Evolutionary conservation across 768 basidiomycete species (phyloP), one percentile per base, ranked within the genome.

Genomic region (Suillus paluster): DNA sequence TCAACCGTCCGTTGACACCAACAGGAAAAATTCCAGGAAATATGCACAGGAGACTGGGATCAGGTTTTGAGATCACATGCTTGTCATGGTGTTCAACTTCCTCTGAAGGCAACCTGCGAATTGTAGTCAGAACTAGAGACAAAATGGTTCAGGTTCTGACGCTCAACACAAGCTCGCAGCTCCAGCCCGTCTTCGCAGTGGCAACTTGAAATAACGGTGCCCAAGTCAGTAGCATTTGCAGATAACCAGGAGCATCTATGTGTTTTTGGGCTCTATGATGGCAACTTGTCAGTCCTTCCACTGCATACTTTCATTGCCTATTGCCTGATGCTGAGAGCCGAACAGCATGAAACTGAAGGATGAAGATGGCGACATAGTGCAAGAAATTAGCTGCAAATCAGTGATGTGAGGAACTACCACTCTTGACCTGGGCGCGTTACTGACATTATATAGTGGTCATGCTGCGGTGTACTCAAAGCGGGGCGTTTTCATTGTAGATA

Each of bases 11-110:
- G 30, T 17, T 15, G 8, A 33, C 45, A 33, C 30, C 14, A 59
- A 23, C 25, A 64, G 60, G 63, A 46, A 44, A 33, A 46, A 4
- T 66, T 41, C 49, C 65, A 66, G 38, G 54, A 66, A 38, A 62
- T 64, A 8, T 66, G 65, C 10, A 19, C 19, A 38, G 23, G 33
- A 39, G 60, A 10, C 63, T 66, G 7, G 60, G 65, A 4, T 48
- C 27, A 1, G 59, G 65, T 4, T 57, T 64, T 25, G 57, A 66
- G 45, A 61, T 66, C 23, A 64, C 63, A 19, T 66, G 59, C 12
- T 3, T 66, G 19, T 7, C 63, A 5, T 55, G 33, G 21, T 57
- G 63, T 54, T 23, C 42, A 2, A 14, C 42, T 34, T 62, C 44
- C 44, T 58, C 57, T 9, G 44, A 58, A 36, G 41, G 38, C 17